phyloP scores from a whole-genome alignment of 805 yeast species.

The Candida loeiensis region DNA sequence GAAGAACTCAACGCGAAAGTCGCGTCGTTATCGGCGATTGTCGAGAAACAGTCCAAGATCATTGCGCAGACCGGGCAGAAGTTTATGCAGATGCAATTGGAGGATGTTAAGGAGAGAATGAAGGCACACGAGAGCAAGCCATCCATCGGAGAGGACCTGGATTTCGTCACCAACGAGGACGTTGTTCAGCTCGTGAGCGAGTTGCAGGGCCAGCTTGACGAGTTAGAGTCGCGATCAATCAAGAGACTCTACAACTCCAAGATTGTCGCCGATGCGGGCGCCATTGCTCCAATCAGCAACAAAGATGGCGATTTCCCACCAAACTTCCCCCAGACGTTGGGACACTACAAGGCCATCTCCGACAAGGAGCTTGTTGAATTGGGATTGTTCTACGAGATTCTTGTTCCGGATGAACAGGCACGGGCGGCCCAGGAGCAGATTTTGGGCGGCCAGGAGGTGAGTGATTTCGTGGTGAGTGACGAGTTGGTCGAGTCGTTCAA shows the following conservation, averaged over 20 bases:
- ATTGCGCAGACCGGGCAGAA: slow-evolving; percentile 79
- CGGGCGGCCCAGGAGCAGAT: slow-evolving; percentile 6
- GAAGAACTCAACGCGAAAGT: slow-evolving; percentile 36
- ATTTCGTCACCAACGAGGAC: slow-evolving; percentile 78
- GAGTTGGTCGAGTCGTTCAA: slow-evolving; percentile 24
- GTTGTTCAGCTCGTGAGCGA: slow-evolving; percentile 84
- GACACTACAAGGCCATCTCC: slow-evolving; percentile 46
- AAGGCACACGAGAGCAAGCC: slow-evolving; percentile 13
- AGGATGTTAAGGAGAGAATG: slow-evolving; percentile 40
- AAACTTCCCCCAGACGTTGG: slow-evolving; percentile 56
- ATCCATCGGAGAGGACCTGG: slow-evolving; percentile 24
- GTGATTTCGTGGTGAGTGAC: slow-evolving; percentile 17
- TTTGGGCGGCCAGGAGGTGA: slow-evolving; percentile 15
- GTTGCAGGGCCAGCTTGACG: slow-evolving; percentile 80
- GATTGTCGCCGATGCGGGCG: slow-evolving; percentile 35
- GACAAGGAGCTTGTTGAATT: slow-evolving; percentile 49
- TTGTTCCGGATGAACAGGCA: slow-evolving; percentile 56
- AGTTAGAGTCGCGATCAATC: slow-evolving; percentile 71
- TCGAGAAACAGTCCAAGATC: slow-evolving; percentile 61
- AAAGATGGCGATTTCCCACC: slow-evolving; percentile 73
- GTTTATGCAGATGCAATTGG: slow-evolving; percentile 63
- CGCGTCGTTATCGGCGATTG: slow-evolving; percentile 47
- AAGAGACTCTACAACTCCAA: slow-evolving; percentile 66
- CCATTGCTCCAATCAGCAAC: slow-evolving; percentile 68
- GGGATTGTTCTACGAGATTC: slow-evolving; percentile 70